Percentiles rank a stretch among this genome's conserved stretches.
These are phyloP conservation scores for Ustilago lituana DNA, from an alignment of 1,284 basidiomycete species.

Conservation along the genomic window DNA sequence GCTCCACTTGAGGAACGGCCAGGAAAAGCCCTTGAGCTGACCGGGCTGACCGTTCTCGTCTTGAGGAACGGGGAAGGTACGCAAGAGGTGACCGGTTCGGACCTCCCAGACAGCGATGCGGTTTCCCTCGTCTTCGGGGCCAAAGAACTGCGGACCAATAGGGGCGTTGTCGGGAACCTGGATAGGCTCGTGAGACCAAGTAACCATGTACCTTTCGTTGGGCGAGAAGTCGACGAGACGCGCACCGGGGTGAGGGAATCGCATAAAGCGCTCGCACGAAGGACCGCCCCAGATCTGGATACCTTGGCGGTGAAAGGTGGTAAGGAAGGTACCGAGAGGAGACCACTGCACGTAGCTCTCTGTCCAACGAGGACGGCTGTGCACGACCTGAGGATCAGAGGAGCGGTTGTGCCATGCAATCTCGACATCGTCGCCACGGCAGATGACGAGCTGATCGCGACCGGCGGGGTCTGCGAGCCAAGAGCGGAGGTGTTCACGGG, in stretches of 20 bases:
- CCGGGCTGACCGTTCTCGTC: constrained; percentile 63
- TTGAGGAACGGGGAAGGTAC: constrained; percentile 81
- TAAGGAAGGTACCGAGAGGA: constrained; percentile 89
- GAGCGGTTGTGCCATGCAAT: constrained; percentile 94
- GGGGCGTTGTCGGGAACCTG: constrained; percentile 82
- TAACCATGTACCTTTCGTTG: constrained; percentile 94
- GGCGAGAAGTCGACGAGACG: constrained; percentile 98
- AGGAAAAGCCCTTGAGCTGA: constrained; percentile 76
- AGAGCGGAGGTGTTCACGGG: constrained; percentile 93
- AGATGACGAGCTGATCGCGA: constrained; percentile 95
- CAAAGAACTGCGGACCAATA: constrained; percentile 75
- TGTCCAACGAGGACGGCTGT: constrained; percentile 82
- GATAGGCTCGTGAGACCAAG: constrained; percentile 97
- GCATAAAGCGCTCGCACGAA: constrained; percentile 84
- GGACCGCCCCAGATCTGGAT: constrained; percentile 94
- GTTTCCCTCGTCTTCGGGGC: constrained; percentile 94
- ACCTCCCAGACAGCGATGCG: constrained; percentile 98
- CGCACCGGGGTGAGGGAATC: constrained; percentile 94
- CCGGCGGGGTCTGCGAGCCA: constrained; percentile 93
- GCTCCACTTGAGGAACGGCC: constrained; percentile 98
- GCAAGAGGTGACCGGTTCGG: constrained; percentile 88
- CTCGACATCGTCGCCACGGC: constrained; percentile 88
- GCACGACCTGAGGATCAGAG: constrained; percentile 83
- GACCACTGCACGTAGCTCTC: constrained; percentile 99
- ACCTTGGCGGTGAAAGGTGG: constrained; percentile 93